Base-by-base conservation (phyloP, 2,329 filamentous ascomycete genomes). In the Nothophaeocryptopus gaeumannii region DNA sequence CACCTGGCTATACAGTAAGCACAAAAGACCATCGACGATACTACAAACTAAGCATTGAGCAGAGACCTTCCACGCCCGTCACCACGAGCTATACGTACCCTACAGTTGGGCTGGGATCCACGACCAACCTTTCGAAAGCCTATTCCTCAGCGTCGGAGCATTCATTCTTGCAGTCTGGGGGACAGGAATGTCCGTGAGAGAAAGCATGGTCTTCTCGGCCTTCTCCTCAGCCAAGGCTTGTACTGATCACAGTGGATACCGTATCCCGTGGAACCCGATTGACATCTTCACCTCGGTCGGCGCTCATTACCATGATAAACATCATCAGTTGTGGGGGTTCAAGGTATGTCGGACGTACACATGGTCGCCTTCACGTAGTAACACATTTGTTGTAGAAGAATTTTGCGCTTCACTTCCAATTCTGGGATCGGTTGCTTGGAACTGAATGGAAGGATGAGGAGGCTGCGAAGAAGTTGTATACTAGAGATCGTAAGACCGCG, bases 1-100 rank as follows among this genome's bases (percentile, higher is more conserved):
- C n/a, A 38, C 35, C 35, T 38, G n/a, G 35, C 35, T 38, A 8
- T 38, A 38, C n/a, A 38, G 35, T 38, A 38, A 38, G 35, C 13
- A 7, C 16, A n/a, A n/a, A n/a, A n/a, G n/a, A n/a, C n/a, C n/a
- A n/a, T n/a, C n/a, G n/a, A n/a, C n/a, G n/a, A 13, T 8, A 38
- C 35, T 8, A 38, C 35, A 38, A 13, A 13, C 35, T 38, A 13
- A 38, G 7, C 16, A 38, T 13, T 38, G n/a, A 38, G 35, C 35
- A 38, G 35, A 38, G 35, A 38, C 35, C 8, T 38, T 38, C 35
- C n/a, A 38, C 13, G 35, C 35, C 16, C 35, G 35, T 38, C n/a
- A 38, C 7, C n/a, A 38, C 35, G 35, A 38, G 35, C 35, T 38
- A 38, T 38, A 38, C 35, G 35, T 38, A 14, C 35, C 35, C 35